phyloP scores from a whole-genome alignment of 805 yeast genomes.

The Tetrapisispora arboricola region DNA sequence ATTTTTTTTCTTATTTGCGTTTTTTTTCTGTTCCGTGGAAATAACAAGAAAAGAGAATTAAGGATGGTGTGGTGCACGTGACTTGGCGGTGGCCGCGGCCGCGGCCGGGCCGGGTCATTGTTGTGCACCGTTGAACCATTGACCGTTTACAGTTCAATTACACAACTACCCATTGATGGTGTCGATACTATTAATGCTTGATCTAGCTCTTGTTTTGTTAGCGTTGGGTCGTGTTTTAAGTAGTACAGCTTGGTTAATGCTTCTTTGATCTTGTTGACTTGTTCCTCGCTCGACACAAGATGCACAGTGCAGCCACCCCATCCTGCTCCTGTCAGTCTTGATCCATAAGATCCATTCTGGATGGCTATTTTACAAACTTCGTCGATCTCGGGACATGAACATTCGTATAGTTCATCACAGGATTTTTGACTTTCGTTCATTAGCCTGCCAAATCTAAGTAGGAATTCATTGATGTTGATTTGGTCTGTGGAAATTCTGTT shows the following conservation, averaged over 20 bases:
- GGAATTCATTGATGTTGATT: slow-evolving; percentile 23
- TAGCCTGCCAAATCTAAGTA: slow-evolving; percentile 38
- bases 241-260: slow-evolving; percentile 46
- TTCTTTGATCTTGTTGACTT: slow-evolving; percentile 30
- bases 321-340: slow-evolving; percentile 73
- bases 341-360: slow-evolving; percentile 49
- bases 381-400: slow-evolving; percentile 48
- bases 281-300: slow-evolving; percentile 30
- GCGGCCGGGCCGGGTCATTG: too few relatives aligned
- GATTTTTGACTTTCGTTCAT: slow-evolving; percentile 54
- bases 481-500: background rate
- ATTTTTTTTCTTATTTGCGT: too few relatives aligned
- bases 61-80: too few relatives aligned
- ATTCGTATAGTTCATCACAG: slow-evolving; percentile 38
- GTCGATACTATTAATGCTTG: slow-evolving; percentile 46
- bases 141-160: slow-evolving; percentile 15
- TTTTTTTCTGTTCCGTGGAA: too few relatives aligned
- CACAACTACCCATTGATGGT: slow-evolving; percentile 44
- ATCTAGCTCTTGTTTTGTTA: slow-evolving; percentile 35
- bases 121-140: too few relatives aligned
- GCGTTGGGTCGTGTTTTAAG: slow-evolving; percentile 36
- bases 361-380: slow-evolving; percentile 44
- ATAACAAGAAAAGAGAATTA: too few relatives aligned
- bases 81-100: too few relatives aligned
- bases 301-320: slow-evolving; percentile 72